phyloP scores from a whole-genome alignment of 345 rosid species.

The Litchi chinensis region DNA sequence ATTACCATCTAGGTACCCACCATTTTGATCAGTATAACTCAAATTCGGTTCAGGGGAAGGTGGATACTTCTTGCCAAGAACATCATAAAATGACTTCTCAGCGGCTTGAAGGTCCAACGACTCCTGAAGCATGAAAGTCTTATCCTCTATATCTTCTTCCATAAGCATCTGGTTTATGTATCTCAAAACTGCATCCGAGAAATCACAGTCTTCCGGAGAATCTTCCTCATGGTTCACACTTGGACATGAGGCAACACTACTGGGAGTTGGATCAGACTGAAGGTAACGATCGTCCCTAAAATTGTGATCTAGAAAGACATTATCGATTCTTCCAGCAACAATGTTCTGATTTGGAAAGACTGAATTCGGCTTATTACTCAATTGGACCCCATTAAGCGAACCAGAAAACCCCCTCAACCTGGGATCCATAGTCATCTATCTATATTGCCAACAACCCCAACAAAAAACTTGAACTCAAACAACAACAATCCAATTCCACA shows the following conservation, averaged over 20 bases:
- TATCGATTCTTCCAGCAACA: conserved; percentile 40
- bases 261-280: conserved; percentile 27
- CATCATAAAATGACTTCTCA: conserved; percentile 89
- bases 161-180: conserved; percentile 86
- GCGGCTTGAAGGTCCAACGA: conserved; percentile 86
- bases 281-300: conserved; percentile 38
- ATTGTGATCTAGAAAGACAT: conserved; percentile 24
- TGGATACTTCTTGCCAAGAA: conserved; percentile 85
- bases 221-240: conserved; percentile 48
- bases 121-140: conserved; percentile 77
- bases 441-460: conserved; percentile 1
- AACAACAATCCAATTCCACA: conserved; percentile 3
- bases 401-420: conserved; percentile 35
- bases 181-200: conserved; percentile 77
- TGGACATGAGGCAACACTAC: conserved; percentile 8
- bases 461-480: neutral
- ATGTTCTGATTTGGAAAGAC: conserved; percentile 45
- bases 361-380: conserved; percentile 43
- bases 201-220: conserved; percentile 62
- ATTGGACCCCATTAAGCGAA: conserved; percentile 40
- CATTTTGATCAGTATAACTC: conserved; percentile 21
- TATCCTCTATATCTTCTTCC: conserved; percentile 89
- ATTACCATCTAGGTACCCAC: conserved; percentile 35
- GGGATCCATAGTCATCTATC: conserved; percentile 63
- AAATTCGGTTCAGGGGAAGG: conserved; percentile 64